These are phyloP conservation scores for Lagenaria siceraria DNA, from an alignment of 306 rosid species.

Conservation along the genomic window DNA sequence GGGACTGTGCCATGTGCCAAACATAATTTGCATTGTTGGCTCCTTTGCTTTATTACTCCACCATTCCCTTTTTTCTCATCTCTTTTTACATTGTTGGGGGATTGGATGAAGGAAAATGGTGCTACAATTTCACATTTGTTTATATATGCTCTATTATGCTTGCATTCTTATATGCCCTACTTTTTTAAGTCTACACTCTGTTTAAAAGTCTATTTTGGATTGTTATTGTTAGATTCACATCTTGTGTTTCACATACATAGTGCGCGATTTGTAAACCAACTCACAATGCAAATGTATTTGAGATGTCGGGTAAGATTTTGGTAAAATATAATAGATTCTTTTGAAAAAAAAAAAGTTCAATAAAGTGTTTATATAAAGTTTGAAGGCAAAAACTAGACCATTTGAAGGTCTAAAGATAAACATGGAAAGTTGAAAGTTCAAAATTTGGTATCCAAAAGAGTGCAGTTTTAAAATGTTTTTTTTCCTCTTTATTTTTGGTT, in stretches of 20 bases:
- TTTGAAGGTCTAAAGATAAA: not conserved
- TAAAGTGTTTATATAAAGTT: not conserved
- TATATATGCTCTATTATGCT: not conserved
- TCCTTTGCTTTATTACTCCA: conserved; percentile 10
- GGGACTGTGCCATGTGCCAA: conserved; percentile 36
- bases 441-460: not conserved
- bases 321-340: too few species aligned
- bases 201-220: not conserved
- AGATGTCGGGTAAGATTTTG: not conserved
- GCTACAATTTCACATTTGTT: not conserved
- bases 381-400: not conserved
- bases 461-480: not conserved
- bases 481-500: not conserved
- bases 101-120: not conserved
- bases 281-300: not conserved
- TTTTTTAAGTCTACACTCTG: not conserved
- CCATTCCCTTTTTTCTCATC: not conserved
- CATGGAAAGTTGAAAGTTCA: not conserved
- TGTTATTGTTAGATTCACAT: not conserved
- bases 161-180: not conserved
- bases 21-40: conserved; percentile 9
- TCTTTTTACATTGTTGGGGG: not conserved
- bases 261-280: not conserved
- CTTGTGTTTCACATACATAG: not conserved
- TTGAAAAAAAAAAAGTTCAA: too few species aligned